Conservation (phyloP, 1,284 basidiomycete species). For the Marasmius fiardii region DNA sequence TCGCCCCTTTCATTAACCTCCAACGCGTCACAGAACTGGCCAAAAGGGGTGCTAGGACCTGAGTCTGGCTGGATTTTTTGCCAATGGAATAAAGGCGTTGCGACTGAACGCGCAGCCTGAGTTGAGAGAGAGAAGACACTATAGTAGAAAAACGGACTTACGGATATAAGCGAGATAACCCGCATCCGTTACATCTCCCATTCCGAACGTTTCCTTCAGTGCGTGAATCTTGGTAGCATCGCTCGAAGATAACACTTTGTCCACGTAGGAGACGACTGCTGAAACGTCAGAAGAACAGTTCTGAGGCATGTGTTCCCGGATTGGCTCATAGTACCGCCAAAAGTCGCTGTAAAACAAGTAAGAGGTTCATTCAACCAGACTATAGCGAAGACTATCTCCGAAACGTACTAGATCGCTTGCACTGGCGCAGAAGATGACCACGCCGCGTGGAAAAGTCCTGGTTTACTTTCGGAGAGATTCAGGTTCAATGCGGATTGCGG, state of each 20-base stretch:
- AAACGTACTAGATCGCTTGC: slow-evolving; percentile 54
- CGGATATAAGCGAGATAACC: slow-evolving; percentile 59
- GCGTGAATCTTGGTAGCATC: slow-evolving; percentile 42
- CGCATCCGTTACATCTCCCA: slow-evolving; percentile 52
- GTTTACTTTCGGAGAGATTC: slow-evolving; percentile 42
- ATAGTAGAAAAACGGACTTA: neutral
- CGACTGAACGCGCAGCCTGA: slow-evolving; percentile 25
- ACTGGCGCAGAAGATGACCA: slow-evolving; percentile 73
- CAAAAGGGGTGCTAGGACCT: slow-evolving; percentile 52
- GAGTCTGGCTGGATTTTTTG: slow-evolving; percentile 49
- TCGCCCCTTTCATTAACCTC: slow-evolving; percentile 61
- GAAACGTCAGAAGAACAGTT: slow-evolving; percentile 74
- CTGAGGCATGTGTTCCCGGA: slow-evolving; percentile 62
- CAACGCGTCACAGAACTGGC: slow-evolving; percentile 67
- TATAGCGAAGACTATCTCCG: neutral
- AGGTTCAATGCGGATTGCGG: slow-evolving; percentile 18
- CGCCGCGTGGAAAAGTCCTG: slow-evolving; percentile 61
- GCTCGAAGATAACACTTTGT: slow-evolving; percentile 46
- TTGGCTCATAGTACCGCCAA: slow-evolving; percentile 71
- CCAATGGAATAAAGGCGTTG: slow-evolving; percentile 64
- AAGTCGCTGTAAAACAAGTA: slow-evolving; percentile 41
- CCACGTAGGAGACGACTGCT: slow-evolving; percentile 60
- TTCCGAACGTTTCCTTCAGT: slow-evolving; percentile 57
- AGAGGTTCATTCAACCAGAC: neutral
- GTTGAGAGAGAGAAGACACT: neutral